Evolutionary conservation across 2,329 filamentous ascomycete genomes (phyloP), one percentile per base, ranked within the genome.

Genomic region (Monosporascus sp.): DNA sequence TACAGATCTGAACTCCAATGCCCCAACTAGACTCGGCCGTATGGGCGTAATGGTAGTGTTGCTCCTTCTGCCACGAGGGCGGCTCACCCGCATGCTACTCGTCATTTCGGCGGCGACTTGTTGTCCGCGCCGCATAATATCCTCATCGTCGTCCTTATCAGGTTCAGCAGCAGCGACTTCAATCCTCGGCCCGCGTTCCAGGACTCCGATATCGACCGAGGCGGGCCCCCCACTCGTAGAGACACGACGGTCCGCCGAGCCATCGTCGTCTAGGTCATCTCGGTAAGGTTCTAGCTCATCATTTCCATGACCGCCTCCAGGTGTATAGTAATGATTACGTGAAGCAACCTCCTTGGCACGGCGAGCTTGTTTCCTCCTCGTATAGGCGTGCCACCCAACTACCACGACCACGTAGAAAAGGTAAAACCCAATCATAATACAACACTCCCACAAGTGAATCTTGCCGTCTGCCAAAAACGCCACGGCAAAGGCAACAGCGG

Each of bases 1-100:
- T 3, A 96, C 87, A 2, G 93, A 93, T 62, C 92, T 83, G 63
- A 99, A 99, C 71, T 99, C 94, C 53, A 99, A 77, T 8, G 90
- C 94, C 44, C 94, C 94, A 3, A 99, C 87, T 47, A 99, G 76
- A 75, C 94, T 97, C 1, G 94, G 93, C 44, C 94, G 82, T 57
- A 99, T 97, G 0, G 91, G 88, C 7, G 86, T 93, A 56, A 92
- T 81, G 2, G 90, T 80, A 0, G 88, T 91, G 59, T 86, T 87
- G 60, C 87, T 84, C 58, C 85, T 81, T 45, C 79, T 79, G 47
- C 83, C 78, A 34, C 76, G 75, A 1, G 89, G 84, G 22, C 91
- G 83, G 60, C 85, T 85, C 27, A 97, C 80, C 53, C 93, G 88
- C 94, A 99, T 99, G 69, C 91, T 96, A 69, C 86, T 94, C 40